phyloP scores from a whole-genome alignment of 805 yeast species.

The Metschnikowia cubensis region DNA sequence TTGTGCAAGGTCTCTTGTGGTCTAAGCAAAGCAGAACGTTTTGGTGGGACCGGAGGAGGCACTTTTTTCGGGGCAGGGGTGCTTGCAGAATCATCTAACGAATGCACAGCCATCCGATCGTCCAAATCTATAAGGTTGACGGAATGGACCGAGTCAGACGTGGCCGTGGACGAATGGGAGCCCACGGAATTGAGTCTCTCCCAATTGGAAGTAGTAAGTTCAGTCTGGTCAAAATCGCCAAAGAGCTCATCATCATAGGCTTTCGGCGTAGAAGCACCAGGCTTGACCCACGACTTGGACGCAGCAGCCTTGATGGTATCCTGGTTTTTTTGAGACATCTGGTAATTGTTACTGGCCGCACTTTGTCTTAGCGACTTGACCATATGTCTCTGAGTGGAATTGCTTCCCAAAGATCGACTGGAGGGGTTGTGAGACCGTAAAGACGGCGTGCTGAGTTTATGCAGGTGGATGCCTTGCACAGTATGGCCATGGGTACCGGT shows the following conservation, averaged over 20 bases:
- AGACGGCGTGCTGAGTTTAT: slow-evolving; percentile 26
- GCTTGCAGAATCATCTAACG: slow-evolving; percentile 23
- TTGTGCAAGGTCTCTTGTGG: not conserved
- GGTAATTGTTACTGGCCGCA: slow-evolving; percentile 4
- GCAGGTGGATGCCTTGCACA: slow-evolving; percentile 6
- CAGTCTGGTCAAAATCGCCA: slow-evolving; percentile 39
- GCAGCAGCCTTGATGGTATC: slow-evolving; percentile 18
- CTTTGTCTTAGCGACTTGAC: slow-evolving; percentile 17
- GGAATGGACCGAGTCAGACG: slow-evolving; percentile 18
- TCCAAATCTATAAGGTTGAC: slow-evolving; percentile 73
- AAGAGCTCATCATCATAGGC: slow-evolving; percentile 24
- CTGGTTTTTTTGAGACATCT: slow-evolving; percentile 19
- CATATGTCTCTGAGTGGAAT: slow-evolving; percentile 23
- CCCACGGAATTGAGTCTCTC: slow-evolving; percentile 21
- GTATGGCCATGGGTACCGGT: not conserved
- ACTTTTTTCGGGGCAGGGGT: slow-evolving; percentile 4
- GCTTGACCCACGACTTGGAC: slow-evolving; percentile 14
- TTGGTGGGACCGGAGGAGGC: slow-evolving; percentile 21
- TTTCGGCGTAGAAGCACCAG: slow-evolving; percentile 2
- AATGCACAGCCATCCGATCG: slow-evolving; percentile 35
- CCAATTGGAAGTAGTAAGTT: slow-evolving; percentile 22
- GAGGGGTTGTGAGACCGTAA: slow-evolving; percentile 17
- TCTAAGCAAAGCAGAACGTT: slow-evolving; percentile 6
- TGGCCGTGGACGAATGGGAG: slow-evolving; percentile 6
- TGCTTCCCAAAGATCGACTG: slow-evolving; percentile 14